Conservation (phyloP, 2,329 filamentous ascomycete genomes). For the Colletotrichum endophyticum region DNA sequence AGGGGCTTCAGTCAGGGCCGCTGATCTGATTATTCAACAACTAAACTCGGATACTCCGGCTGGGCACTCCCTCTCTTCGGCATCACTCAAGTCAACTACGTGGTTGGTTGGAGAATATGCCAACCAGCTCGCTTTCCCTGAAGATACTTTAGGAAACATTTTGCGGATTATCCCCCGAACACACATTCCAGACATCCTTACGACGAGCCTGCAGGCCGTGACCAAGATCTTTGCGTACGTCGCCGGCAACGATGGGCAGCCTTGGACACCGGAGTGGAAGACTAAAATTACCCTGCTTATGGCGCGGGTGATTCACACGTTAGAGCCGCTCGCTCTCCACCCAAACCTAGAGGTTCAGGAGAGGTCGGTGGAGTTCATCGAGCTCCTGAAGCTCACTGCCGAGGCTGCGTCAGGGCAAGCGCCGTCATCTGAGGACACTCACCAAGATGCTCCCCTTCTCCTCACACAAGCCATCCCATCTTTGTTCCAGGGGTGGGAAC, state of each 20-base stretch:
- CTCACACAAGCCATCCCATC: slow-evolving; percentile 90
- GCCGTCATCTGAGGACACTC: slow-evolving; percentile 54
- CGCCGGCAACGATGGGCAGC: slow-evolving; percentile 65
- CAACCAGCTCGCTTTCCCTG: slow-evolving; percentile 70
- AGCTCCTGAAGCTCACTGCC: slow-evolving; percentile 83
- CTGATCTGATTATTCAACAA: slow-evolving; percentile 74
- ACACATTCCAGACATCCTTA: slow-evolving; percentile 69
- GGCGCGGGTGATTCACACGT: slow-evolving; percentile 79
- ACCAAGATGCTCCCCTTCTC: slow-evolving; percentile 77
- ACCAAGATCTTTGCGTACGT: slow-evolving; percentile 84
- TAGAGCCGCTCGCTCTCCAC: slow-evolving; percentile 81
- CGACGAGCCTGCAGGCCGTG: slow-evolving; percentile 81
- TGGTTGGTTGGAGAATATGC: slow-evolving; percentile 94
- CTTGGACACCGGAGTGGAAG: slow-evolving; percentile 77
- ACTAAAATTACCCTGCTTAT: slow-evolving; percentile 78
- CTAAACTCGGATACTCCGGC: slow-evolving; percentile 56
- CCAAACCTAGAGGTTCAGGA: slow-evolving; percentile 95
- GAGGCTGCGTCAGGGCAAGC: slow-evolving; percentile 78
- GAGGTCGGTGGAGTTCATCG: slow-evolving; percentile 88
- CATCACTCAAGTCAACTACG: slow-evolving; percentile 75
- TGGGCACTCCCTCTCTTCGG: slow-evolving; percentile 62
- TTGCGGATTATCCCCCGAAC: slow-evolving; percentile 68
- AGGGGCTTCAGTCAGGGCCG: slow-evolving; percentile 79
- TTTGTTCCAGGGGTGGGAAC: slow-evolving; percentile 83
- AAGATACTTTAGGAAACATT: slow-evolving; percentile 75